Evolutionary conservation across 2,329 filamentous ascomycete species (phyloP).

Genomic region (Blastomyces gilchristii): DNA sequence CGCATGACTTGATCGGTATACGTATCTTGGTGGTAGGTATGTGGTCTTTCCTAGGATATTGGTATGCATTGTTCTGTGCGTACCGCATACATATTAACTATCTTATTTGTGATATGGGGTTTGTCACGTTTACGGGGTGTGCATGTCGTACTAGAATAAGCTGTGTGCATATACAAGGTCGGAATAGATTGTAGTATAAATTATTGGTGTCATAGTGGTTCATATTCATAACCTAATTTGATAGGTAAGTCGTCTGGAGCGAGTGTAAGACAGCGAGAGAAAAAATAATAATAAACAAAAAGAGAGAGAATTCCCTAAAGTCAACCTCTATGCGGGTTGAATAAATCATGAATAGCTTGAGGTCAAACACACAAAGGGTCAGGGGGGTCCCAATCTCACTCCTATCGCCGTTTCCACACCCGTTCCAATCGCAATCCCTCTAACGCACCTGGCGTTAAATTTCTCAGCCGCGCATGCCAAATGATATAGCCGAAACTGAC

Average conservation of each 20-base stretch:
- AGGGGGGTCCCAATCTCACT: background rate
- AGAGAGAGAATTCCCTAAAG: background rate
- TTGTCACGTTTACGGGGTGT: background rate
- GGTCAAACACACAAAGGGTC: background rate
- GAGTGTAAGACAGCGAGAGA: background rate
- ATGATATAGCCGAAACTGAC: background rate
- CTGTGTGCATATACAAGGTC: background rate
- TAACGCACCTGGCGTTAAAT: background rate
- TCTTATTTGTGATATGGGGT: background rate
- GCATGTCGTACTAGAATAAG: background rate
- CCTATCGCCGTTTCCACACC: background rate
- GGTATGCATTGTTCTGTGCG: background rate
- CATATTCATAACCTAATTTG: background rate
- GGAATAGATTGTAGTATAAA: background rate
- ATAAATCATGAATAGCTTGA: background rate
- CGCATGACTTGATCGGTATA: background rate
- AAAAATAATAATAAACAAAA: background rate
- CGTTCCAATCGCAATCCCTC: background rate
- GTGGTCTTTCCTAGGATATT: background rate
- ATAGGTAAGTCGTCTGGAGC: background rate
- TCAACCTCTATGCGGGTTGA: background rate
- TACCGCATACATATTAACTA: background rate
- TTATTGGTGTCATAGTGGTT: background rate
- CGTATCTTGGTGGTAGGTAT: background rate
- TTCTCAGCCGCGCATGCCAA: background rate